A percentile compares a stretch with the other conserved stretches of the same genome.
Evolutionary conservation across 108 stramenopile genomes (phyloP).

Genomic region (Stephanodiscus triporus): DNA sequence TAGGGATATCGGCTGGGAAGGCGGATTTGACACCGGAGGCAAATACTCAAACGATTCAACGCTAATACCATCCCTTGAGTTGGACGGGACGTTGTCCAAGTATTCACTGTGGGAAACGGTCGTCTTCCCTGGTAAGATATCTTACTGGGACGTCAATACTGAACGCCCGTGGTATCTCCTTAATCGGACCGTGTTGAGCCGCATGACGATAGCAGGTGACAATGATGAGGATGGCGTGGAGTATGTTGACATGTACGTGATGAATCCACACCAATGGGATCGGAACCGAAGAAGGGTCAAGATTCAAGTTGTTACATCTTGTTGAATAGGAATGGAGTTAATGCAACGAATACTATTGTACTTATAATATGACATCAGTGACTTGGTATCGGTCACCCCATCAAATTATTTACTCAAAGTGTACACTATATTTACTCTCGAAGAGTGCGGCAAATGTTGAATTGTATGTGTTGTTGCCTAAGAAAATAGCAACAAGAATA

Average conservation of each 20-base stretch:
- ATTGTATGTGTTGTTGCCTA: no score
- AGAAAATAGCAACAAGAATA: no score
- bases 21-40: not conserved
- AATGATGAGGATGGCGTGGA: conserved; percentile 3
- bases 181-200: conserved; percentile 20
- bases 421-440: no score
- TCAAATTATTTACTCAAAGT: no score
- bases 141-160: conserved; percentile 1
- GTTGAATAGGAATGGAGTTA: conserved; percentile 1
- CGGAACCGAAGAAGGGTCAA: not conserved
- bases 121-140: conserved; percentile 7
- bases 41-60: not conserved
- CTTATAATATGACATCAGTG: no score
- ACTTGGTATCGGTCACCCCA: no score
- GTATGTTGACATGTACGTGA: conserved; percentile 25
- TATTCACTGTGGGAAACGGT: conserved; percentile 24
- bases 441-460: no score
- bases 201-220: not conserved
- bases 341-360: no score
- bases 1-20: not conserved
- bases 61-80: conserved; percentile 1
- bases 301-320: conserved; percentile 10
- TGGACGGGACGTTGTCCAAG: conserved; percentile 2
- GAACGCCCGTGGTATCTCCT: not conserved
- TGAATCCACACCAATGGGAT: no score